A percentile compares a stretch with the other conserved stretches of the same genome.
These are phyloP conservation scores for Candida tropicalis DNA, from an alignment of 1,139 yeast genomes.

Conservation along the genomic window DNA sequence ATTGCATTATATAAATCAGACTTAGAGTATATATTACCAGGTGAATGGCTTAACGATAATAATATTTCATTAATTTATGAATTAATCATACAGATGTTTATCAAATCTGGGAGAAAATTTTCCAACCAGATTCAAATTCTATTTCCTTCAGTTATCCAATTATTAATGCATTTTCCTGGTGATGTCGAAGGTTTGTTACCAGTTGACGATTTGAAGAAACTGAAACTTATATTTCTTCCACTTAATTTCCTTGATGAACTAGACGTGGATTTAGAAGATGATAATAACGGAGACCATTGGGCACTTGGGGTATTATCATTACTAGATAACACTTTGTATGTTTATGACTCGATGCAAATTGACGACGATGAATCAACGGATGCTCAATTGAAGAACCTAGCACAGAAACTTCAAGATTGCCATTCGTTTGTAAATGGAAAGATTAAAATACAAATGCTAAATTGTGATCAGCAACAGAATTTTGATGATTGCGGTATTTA, in stretches of 20 bases:
- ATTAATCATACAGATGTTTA: slow-evolving; percentile 35
- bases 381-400: slow-evolving; percentile 21
- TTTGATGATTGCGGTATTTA: slow-evolving; percentile 52
- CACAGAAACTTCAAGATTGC: slow-evolving; percentile 27
- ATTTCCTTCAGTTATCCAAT: slow-evolving; percentile 43
- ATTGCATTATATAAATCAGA: slow-evolving; percentile 44
- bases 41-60: slow-evolving; percentile 77
- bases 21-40: slow-evolving; percentile 42
- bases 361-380: slow-evolving; percentile 24
- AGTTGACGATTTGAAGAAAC: slow-evolving; percentile 32
- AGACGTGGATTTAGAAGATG: slow-evolving; percentile 31
- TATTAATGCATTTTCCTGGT: slow-evolving; percentile 40
- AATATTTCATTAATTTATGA: slow-evolving; percentile 67
- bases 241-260: slow-evolving; percentile 41
- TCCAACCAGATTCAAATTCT: slow-evolving; percentile 34
- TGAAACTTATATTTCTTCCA: slow-evolving; percentile 43
- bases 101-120: slow-evolving; percentile 16
- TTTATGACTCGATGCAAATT: slow-evolving; percentile 44
- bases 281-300: slow-evolving; percentile 50
- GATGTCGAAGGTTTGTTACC: slow-evolving; percentile 34
- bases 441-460: slow-evolving; percentile 28
- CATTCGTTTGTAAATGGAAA: slow-evolving; percentile 21
- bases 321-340: slow-evolving; percentile 32
- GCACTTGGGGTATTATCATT: slow-evolving; percentile 36
- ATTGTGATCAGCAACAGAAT: slow-evolving; percentile 47